phyloP scores from a whole-genome alignment of 352 stramenopile genomes.

The Globisporangium cederbergense region DNA sequence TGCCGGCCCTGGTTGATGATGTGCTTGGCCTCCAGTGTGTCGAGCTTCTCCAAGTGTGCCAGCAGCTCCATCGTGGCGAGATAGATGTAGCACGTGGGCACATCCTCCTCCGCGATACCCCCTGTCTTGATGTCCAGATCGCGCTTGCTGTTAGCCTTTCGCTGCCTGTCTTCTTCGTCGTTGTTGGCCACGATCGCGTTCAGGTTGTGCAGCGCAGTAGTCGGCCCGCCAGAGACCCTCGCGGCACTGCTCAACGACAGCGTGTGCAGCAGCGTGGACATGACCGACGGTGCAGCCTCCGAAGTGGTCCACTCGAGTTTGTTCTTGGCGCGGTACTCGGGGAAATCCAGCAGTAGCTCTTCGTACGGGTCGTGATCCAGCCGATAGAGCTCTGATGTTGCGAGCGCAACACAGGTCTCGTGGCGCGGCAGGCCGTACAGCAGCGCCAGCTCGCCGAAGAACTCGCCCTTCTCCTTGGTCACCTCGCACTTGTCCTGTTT shows the following conservation, averaged over 20 bases:
- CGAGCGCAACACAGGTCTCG: constrained; percentile 64
- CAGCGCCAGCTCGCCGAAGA: constrained; percentile 70
- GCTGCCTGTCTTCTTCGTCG: background rate
- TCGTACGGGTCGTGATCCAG: constrained; percentile 63
- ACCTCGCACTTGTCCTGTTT: constrained; percentile 45
- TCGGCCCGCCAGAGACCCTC: background rate
- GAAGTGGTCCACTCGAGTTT: constrained; percentile 49
- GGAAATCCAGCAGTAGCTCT: constrained; percentile 56
- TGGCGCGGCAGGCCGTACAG: constrained; percentile 57
- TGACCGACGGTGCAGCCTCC: constrained; percentile 15
- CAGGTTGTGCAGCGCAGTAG: background rate
- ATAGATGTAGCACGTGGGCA: constrained; percentile 48
- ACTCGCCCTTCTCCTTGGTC: constrained; percentile 63
- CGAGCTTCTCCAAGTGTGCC: constrained; percentile 32
- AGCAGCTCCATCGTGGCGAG: constrained; percentile 50
- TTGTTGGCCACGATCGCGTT: background rate
- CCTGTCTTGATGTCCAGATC: constrained; percentile 6
- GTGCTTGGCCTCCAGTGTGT: constrained; percentile 49
- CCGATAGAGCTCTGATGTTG: constrained; percentile 60
- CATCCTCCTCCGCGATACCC: constrained; percentile 37
- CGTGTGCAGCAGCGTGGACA: constrained; percentile 22
- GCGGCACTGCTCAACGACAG: constrained; percentile 9
- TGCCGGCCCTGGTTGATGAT: constrained; percentile 32
- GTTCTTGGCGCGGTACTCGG: constrained; percentile 57
- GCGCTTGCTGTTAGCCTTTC: constrained; percentile 3